A percentile compares a stretch with the other conserved stretches of the same genome.
phyloP scores from a whole-genome alignment of 805 yeast genomes.

The Saturnispora diversa region DNA sequence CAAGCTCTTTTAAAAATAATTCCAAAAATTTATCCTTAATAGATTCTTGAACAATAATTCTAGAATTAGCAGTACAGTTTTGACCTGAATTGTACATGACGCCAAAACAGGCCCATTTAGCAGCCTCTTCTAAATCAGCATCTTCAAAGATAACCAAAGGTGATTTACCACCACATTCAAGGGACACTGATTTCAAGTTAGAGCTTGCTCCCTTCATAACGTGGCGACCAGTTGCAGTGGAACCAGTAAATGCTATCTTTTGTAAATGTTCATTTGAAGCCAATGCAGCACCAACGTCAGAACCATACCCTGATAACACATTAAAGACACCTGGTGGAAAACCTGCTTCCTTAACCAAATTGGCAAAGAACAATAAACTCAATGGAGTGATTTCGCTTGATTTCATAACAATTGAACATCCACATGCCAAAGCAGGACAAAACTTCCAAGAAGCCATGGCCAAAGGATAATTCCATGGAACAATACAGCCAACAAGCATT shows the following conservation, averaged over 20 bases:
- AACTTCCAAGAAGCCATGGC: slow-evolving; percentile 74
- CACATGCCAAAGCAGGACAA: slow-evolving; percentile 77
- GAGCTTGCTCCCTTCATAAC: slow-evolving; percentile 62
- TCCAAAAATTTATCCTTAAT: slow-evolving; percentile 47
- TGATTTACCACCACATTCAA: slow-evolving; percentile 70
- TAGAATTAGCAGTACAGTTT: slow-evolving; percentile 60
- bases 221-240: slow-evolving; percentile 58
- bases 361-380: slow-evolving; percentile 54
- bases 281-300: slow-evolving; percentile 59
- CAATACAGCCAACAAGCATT: slow-evolving; percentile 55
- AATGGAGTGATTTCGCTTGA: slow-evolving; percentile 73
- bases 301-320: slow-evolving; percentile 63
- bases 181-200: slow-evolving; percentile 54
- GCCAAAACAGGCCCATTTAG: slow-evolving; percentile 61
- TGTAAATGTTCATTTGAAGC: slow-evolving; percentile 51
- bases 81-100: slow-evolving; percentile 60
- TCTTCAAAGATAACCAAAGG: slow-evolving; percentile 56
- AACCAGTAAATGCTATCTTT: slow-evolving; percentile 60
- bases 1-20: slow-evolving; percentile 38
- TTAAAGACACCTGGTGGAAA: slow-evolving; percentile 73
- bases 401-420: slow-evolving; percentile 64
- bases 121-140: slow-evolving; percentile 58
- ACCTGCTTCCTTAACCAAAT: slow-evolving; percentile 53
- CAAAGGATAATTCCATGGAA: slow-evolving; percentile 69
- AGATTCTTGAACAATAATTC: slow-evolving; percentile 50